Conservation (phyloP, 169 alveolate genomes). For the Plasmodium ovale region DNA sequence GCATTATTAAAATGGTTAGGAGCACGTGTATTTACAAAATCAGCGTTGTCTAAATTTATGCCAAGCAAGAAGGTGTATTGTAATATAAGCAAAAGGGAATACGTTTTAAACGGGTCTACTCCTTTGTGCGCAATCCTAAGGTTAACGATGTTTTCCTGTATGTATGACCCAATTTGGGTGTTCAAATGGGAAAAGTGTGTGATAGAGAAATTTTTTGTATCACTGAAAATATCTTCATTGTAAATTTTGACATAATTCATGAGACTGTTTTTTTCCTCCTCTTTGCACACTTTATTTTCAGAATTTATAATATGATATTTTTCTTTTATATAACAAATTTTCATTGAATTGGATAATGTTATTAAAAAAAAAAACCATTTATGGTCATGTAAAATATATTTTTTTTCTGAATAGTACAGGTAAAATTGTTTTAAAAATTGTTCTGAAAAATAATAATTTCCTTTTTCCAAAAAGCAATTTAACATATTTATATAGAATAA, state of each 20-base stretch:
- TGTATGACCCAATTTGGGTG: slow-evolving; percentile 4
- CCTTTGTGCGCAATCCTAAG: background rate
- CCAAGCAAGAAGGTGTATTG: slow-evolving; percentile 34
- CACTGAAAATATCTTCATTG: slow-evolving; percentile 49
- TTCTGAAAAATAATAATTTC: slow-evolving; percentile 28
- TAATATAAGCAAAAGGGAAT: slow-evolving; percentile 12
- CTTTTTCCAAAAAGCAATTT: slow-evolving; percentile 27
- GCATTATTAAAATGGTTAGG: slow-evolving; percentile 13
- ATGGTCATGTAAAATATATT: slow-evolving; percentile 12
- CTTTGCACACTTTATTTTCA: background rate
- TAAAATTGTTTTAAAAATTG: slow-evolving; percentile 56
- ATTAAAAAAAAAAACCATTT: slow-evolving; percentile 49
- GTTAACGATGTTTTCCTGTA: background rate
- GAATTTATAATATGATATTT: background rate
- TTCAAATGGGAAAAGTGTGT: slow-evolving; percentile 9
- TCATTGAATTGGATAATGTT: slow-evolving; percentile 47
- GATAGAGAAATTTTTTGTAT: background rate
- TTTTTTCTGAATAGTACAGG: slow-evolving; percentile 21
- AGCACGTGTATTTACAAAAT: slow-evolving; percentile 24
- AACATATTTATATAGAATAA: slow-evolving; percentile 36
- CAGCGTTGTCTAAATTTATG: background rate
- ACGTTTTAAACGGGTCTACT: background rate
- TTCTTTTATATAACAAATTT: slow-evolving; percentile 13
- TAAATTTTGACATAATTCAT: slow-evolving; percentile 26
- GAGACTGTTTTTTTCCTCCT: background rate